phyloP scores from a whole-genome alignment of 2,329 filamentous ascomycete genomes.

The Hymenoscyphus fructigenus region DNA sequence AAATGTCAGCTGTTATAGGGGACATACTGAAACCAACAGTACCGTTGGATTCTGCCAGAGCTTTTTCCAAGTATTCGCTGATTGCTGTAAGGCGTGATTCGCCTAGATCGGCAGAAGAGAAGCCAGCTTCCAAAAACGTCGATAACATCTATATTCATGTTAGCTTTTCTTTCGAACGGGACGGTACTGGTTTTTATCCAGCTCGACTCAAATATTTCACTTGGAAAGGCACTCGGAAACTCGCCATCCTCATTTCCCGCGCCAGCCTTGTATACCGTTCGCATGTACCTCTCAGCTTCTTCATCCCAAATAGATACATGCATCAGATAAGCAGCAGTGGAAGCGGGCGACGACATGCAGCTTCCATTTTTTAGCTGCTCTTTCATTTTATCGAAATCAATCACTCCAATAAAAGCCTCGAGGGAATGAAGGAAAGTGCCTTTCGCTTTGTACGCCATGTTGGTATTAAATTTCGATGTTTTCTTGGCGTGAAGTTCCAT shows the following conservation, averaged over 20 bases:
- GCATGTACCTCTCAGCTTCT: not conserved
- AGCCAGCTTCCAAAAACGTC: not conserved
- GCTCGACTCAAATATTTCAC: not conserved
- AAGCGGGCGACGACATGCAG: slow-evolving; percentile 5
- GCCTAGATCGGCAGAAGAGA: not conserved
- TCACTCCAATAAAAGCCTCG: not conserved
- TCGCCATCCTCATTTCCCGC: not conserved
- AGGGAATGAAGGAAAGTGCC: not conserved
- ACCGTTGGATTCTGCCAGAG: too few relatives aligned
- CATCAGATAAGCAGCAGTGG: slow-evolving; percentile 5
- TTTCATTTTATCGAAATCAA: slow-evolving; percentile 3
- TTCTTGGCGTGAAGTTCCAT: not conserved
- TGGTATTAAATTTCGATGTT: not conserved
- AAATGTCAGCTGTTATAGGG: not conserved
- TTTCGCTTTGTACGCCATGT: not conserved
- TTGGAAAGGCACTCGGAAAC: slow-evolving; percentile 5
- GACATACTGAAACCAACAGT: slow-evolving; percentile 4
- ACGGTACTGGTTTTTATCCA: not conserved
- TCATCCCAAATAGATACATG: slow-evolving; percentile 1
- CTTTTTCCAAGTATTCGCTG: too few relatives aligned
- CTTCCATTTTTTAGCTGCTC: not conserved
- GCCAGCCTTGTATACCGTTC: not conserved
- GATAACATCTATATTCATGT: not conserved
- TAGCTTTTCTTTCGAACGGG: not conserved
- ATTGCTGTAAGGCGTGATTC: too few relatives aligned